phyloP scores from a whole-genome alignment of 2,329 filamentous ascomycete species.

The Pseudodiploospora longispora region DNA sequence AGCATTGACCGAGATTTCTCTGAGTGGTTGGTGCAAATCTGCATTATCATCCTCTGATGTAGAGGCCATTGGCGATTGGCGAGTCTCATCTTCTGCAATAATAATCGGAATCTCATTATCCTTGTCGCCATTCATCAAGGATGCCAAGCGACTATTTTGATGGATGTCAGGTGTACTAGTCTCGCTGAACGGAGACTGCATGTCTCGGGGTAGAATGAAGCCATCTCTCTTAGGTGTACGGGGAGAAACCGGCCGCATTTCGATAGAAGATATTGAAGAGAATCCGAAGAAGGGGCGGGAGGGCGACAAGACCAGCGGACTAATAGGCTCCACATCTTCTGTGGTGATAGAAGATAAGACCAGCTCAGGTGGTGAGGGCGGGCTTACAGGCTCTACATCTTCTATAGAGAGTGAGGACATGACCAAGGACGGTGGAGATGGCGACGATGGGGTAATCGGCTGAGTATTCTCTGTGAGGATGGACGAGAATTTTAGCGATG shows the following conservation, averaged over 20 bases:
- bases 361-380: constrained; percentile 18
- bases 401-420: constrained; percentile 30
- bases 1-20: constrained; percentile 54
- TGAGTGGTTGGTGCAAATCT: constrained; percentile 50
- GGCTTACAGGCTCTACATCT: constrained; percentile 20
- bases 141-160: constrained; percentile 31
- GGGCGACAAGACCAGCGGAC: constrained; percentile 18
- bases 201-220: constrained; percentile 47
- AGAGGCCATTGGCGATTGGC: constrained; percentile 40
- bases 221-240: constrained; percentile 47
- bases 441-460: constrained; percentile 20
- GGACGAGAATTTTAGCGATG: constrained; percentile 22
- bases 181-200: constrained; percentile 21
- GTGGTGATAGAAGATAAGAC: constrained; percentile 27
- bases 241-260: constrained; percentile 37
- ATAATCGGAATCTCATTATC: constrained; percentile 32
- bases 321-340: constrained; percentile 31
- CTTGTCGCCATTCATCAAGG: constrained; percentile 39
- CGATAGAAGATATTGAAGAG: constrained; percentile 36
- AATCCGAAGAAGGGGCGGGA: constrained; percentile 29
- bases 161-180: constrained; percentile 30
- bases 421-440: constrained; percentile 20
- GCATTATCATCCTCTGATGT: constrained; percentile 35
- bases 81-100: constrained; percentile 59
- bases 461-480: constrained; percentile 25